Base-by-base conservation (phyloP, 1,284 basidiomycete genomes). In the Rhodotorula sp. region DNA sequence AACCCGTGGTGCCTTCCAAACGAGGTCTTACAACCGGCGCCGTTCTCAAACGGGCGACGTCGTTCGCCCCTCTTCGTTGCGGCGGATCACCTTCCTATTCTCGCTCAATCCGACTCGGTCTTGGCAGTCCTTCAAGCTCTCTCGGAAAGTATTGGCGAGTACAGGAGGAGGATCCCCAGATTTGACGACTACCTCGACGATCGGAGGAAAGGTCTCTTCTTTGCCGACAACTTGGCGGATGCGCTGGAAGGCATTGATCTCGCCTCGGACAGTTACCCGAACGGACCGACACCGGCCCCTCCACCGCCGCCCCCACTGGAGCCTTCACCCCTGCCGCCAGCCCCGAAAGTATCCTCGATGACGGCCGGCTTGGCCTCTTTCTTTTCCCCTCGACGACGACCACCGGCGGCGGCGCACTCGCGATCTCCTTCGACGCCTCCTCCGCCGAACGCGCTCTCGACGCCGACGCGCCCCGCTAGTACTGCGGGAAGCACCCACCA, bases 191-290 rank as follows among this genome's bases (percentile, higher is more conserved):
- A 88, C 78, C 86, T 99, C 4, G 81, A 87, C 2, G 93, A 98
- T 81, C 87, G 96, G 43, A 85, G 96, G 51, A 90, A 91, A 79
- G 94, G 95, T 4, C 84, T 99, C 26, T 83, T 97, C 34, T 97
- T 96, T 81, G 91, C 91, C 2, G 95, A 97, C 81, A 95, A 96
- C 79, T 83, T 97, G 47, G 91, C 89, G 26, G 96, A 97, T 78
- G 95, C 94, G 3, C 84, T 98, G n/a, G 74, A 76, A 10, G 58
- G 78, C 21, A 59, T 66, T 43, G 76, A 90, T 85, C 60, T 84
- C 12, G 62, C 46, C 16, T 46, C 29, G 12, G 39, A 43, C 15
- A 10, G 34, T 39, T 29, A 26, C 18, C 62, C 3, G 54, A 26
- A 26, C 23, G 39, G 49, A 29, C 60, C 8, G 62, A 65, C 16